Conservation (phyloP, 345 rosid genomes). For the Eucalyptus globulus region DNA sequence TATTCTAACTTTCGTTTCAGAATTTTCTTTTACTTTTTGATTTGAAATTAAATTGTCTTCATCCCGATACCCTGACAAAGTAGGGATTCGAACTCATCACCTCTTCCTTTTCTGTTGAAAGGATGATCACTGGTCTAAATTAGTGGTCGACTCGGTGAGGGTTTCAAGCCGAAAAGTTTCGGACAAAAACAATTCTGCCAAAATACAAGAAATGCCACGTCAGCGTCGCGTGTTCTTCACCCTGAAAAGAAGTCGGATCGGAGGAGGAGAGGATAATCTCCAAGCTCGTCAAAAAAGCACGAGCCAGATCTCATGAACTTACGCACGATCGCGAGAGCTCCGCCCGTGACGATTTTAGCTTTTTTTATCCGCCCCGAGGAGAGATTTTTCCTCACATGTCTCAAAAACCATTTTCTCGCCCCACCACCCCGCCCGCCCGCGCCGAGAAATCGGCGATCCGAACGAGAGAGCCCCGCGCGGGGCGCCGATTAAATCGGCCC, state of each 20-base stretch:
- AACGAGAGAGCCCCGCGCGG: neutral
- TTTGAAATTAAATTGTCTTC: fast-evolving
- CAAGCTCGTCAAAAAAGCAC: neutral
- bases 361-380: neutral
- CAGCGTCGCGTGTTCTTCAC: neutral
- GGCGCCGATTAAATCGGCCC: neutral
- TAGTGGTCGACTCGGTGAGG: no score
- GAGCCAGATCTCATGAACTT: neutral
- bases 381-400: neutral
- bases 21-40: fast-evolving
- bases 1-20: fast-evolving
- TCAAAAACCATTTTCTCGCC: neutral
- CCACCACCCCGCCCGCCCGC: neutral
- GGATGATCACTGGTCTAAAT: fast-evolving
- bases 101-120: fast-evolving
- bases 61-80: fast-evolving
- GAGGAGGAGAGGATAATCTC: no score
- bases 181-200: neutral
- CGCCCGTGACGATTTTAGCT: neutral
- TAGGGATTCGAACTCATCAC: fast-evolving
- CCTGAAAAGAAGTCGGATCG: neutral
- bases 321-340: neutral
- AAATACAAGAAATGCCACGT: neutral
- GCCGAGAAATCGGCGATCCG: neutral
- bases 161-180: neutral